Percentiles rank a stretch among this genome's conserved stretches.
phyloP scores from a whole-genome alignment of 2,329 filamentous ascomycete genomes.

The Zasmidium angulare region DNA sequence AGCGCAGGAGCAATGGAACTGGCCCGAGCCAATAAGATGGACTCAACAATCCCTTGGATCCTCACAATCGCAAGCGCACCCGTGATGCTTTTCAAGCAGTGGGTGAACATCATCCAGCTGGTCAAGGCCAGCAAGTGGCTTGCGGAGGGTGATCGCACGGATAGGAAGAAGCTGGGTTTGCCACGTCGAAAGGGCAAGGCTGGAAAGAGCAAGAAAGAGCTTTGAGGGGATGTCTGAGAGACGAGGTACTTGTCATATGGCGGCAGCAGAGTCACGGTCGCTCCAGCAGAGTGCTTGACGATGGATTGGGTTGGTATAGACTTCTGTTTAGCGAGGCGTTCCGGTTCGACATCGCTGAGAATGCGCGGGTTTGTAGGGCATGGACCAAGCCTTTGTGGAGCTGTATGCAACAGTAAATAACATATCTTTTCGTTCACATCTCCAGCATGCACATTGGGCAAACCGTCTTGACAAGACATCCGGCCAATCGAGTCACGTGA shows the following conservation, averaged over 20 bases:
- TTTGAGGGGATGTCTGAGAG: slow-evolving; percentile 1
- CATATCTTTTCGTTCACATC: no score
- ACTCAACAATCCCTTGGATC: slow-evolving; percentile 67
- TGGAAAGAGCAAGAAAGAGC: slow-evolving; percentile 10
- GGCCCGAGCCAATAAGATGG: slow-evolving; percentile 82
- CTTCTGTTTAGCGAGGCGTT: slow-evolving; percentile 13
- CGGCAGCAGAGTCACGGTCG: neutral
- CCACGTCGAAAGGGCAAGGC: slow-evolving; percentile 13
- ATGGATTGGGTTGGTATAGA: slow-evolving; percentile 3
- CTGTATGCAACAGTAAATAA: no score
- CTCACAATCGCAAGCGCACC: slow-evolving; percentile 78
- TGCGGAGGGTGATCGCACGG: slow-evolving; percentile 74
- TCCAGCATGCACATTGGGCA: neutral
- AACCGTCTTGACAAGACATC: no score
- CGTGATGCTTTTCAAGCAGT: slow-evolving; percentile 87
- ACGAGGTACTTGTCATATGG: neutral
- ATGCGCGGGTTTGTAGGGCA: neutral
- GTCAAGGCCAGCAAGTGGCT: slow-evolving; percentile 90
- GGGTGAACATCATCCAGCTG: slow-evolving; percentile 91
- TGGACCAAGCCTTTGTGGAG: neutral
- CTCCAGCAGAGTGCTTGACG: neutral
- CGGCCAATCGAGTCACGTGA: neutral
- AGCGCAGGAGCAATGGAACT: slow-evolving; percentile 90
- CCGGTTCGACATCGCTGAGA: neutral
- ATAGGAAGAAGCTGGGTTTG: slow-evolving; percentile 29